Percentiles rank a stretch among this genome's conserved stretches.
Conservation (phyloP, 78 protist species). For the Bodo saltans region DNA sequence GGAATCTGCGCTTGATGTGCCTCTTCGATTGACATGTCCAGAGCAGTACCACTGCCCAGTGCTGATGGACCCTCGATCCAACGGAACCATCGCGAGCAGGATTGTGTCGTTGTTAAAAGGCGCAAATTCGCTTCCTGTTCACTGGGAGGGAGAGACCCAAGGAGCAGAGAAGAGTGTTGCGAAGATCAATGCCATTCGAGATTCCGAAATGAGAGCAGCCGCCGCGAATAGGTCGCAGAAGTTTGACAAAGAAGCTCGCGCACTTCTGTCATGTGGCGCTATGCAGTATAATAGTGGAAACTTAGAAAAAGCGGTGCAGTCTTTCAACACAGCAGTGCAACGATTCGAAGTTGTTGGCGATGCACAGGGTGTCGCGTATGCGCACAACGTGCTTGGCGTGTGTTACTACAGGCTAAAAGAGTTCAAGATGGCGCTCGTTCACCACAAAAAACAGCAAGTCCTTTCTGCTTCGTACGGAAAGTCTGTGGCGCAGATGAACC, state of each 20-base stretch:
- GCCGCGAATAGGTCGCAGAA: background rate
- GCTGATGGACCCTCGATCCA: background rate
- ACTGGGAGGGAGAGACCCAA: background rate
- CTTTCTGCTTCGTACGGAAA: background rate
- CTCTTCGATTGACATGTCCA: background rate
- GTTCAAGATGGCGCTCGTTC: background rate
- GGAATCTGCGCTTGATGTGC: background rate
- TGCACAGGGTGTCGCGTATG: background rate
- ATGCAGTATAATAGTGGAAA: background rate
- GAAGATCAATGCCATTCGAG: background rate
- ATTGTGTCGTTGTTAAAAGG: background rate
- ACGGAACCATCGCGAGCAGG: background rate
- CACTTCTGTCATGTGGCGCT: background rate
- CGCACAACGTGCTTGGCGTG: background rate
- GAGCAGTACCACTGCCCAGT: background rate
- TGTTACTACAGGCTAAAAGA: background rate
- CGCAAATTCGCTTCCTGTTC: background rate
- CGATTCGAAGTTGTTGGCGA: background rate
- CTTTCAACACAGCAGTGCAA: background rate
- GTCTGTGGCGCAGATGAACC: background rate
- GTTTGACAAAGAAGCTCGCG: background rate
- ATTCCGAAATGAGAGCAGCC: background rate
- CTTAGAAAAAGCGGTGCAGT: background rate
- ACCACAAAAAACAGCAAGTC: background rate
- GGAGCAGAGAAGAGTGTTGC: background rate